Base-by-base conservation (phyloP, 129 eudicot genomes). In the Cynara cardunculus region DNA sequence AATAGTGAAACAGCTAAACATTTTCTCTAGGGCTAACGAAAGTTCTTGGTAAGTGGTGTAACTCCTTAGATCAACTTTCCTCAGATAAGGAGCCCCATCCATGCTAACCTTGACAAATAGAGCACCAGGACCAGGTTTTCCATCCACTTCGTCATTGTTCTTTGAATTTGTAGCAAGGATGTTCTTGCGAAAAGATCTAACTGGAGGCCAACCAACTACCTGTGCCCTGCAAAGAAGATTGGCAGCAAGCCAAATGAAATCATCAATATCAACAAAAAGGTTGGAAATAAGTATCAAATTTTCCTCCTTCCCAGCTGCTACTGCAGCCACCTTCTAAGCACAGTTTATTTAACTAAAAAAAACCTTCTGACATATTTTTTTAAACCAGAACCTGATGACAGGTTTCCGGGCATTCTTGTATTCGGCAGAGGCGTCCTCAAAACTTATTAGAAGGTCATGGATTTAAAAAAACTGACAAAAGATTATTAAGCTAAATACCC, bases 61-160 rank as follows among this genome's bases (percentile, higher is more conserved):
- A 25, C 84, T 87, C 81, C 88, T 92, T 69, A 94, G 85, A 83
- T 92, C 97, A 27, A 92, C 94, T 83, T 94, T 94, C 88, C 99
- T 89, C 79, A 94, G 88, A 84, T 94, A 94, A n/a, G 99, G 99
- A 78, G 99, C 99, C 37, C 99, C 99, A 73, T 94, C 97, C 99
- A 94, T 94, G 81, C 97, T 92, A 71, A 94, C 99, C 74, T 94
- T 94, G 35, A 94, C 94, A 82, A 89, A 94, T 19, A 87, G 86
- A 6, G 92, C 89, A 79, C 92, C 90, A 19, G 88, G 87, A 26
- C 88, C 89, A 5, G 93, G 89, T 73, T 90, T 93, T 73, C 94
- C 89, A 71, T 87, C 91, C 64, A 88, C 96, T 73, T 91, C 96
- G 74, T 87, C 94, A 77, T 85, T 85, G 82, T 82, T 87, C 90